Evolutionary conservation across 495 filamentous ascomycete genomes (phyloP).

Genomic region (Neurospora sp.): DNA sequence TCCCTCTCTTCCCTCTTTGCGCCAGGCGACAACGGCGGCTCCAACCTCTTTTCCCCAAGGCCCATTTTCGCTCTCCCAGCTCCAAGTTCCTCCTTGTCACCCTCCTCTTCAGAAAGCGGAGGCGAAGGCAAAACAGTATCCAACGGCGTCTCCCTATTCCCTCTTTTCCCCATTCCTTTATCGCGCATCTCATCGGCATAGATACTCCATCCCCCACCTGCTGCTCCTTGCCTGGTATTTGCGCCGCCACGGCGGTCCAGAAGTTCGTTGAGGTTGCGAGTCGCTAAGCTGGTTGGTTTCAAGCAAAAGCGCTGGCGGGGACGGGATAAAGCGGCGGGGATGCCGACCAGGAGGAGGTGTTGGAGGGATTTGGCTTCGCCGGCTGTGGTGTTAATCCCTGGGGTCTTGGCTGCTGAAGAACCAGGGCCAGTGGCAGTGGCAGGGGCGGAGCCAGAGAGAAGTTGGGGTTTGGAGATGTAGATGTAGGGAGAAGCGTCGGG

Average conservation of each 20-base stretch:
- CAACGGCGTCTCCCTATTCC: conserved; percentile 39
- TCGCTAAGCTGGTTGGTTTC: conserved; percentile 52
- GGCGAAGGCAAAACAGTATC: conserved; percentile 36
- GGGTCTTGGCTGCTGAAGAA: background rate
- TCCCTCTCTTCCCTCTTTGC: conserved; percentile 24
- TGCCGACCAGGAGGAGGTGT: conserved; percentile 57
- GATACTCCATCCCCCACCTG: conserved; percentile 67
- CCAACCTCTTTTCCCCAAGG: conserved; percentile 3
- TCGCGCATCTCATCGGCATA: conserved; percentile 49
- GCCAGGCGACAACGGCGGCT: conserved; percentile 14
- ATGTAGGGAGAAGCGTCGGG: conserved; percentile 66
- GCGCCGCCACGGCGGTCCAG: conserved; percentile 47
- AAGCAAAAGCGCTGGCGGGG: conserved; percentile 59
- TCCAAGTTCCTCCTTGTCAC: background rate
- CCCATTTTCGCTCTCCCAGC: conserved; percentile 1
- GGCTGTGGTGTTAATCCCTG: background rate
- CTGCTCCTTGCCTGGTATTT: conserved; percentile 18
- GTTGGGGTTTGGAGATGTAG: conserved; percentile 51
- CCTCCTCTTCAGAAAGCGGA: conserved; percentile 20
- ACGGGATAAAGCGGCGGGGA: conserved; percentile 68
- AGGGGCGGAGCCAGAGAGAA: conserved; percentile 15
- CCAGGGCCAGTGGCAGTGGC: background rate
- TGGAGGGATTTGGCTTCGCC: conserved; percentile 54
- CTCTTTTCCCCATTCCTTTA: conserved; percentile 24
- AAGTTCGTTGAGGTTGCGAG: conserved; percentile 57